Evolutionary conservation across 1,284 basidiomycete species (phyloP).

Genomic region (Sporisorium exsertum): DNA sequence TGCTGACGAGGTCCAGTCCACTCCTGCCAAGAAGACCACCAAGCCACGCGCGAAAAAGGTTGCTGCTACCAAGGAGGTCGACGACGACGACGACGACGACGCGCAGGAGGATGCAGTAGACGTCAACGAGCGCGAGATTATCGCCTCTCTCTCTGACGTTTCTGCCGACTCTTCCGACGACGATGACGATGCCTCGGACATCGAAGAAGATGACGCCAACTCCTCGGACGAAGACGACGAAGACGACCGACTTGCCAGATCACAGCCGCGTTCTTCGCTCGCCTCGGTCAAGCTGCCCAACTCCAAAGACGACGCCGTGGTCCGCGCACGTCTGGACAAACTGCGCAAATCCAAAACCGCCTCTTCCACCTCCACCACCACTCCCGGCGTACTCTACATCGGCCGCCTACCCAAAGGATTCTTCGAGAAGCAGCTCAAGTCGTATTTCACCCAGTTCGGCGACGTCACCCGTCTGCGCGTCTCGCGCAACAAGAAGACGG

Average conservation of each 20-base stretch:
- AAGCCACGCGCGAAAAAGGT: slow-evolving; percentile 21
- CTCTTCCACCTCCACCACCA: slow-evolving; percentile 14
- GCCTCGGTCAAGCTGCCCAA: slow-evolving; percentile 59
- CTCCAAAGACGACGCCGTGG: slow-evolving; percentile 63
- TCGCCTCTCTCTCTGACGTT: slow-evolving; percentile 45
- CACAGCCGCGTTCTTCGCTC: slow-evolving; percentile 29
- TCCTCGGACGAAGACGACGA: slow-evolving; percentile 62
- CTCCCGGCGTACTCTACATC: slow-evolving; percentile 86
- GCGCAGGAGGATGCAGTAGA: slow-evolving; percentile 23
- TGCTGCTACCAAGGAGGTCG: background rate
- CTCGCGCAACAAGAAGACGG: slow-evolving; percentile 96
- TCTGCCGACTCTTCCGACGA: slow-evolving; percentile 37
- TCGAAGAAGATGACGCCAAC: slow-evolving; percentile 45
- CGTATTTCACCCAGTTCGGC: slow-evolving; percentile 96
- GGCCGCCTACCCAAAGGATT: slow-evolving; percentile 95
- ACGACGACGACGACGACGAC: background rate
- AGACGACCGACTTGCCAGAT: slow-evolving; percentile 42
- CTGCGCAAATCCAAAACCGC: slow-evolving; percentile 42
- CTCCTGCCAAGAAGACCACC: slow-evolving; percentile 18
- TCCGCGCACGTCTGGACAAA: slow-evolving; percentile 58
- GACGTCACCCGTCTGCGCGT: slow-evolving; percentile 87
- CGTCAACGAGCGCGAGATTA: slow-evolving; percentile 37
- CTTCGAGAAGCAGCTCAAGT: slow-evolving; percentile 91
- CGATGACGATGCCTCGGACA: slow-evolving; percentile 27
- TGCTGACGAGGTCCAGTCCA: slow-evolving; percentile 13